These are phyloP conservation scores for Wickerhamiella alocasiicola DNA, from an alignment of 805 yeast genomes.

Conservation along the genomic window DNA sequence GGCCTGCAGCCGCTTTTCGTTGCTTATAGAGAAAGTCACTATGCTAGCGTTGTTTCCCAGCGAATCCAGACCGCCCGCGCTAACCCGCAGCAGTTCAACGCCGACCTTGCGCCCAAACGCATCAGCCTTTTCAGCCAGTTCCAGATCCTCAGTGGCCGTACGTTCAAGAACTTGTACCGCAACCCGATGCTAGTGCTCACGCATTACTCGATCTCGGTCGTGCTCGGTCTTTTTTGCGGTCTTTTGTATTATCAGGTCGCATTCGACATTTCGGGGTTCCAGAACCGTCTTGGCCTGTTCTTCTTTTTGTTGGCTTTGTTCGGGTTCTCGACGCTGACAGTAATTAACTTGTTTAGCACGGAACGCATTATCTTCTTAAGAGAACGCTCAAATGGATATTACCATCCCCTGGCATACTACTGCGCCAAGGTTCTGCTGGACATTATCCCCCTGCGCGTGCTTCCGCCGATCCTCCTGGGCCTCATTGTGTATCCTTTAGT, in stretches of 20 bases:
- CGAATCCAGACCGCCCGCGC: slow-evolving; percentile 18
- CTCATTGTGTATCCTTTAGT: slow-evolving; percentile 80
- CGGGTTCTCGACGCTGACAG: slow-evolving; percentile 89
- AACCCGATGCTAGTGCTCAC: slow-evolving; percentile 81
- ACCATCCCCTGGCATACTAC: slow-evolving; percentile 77
- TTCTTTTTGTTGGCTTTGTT: slow-evolving; percentile 83
- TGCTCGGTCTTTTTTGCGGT: slow-evolving; percentile 78
- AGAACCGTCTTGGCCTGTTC: slow-evolving; percentile 85
- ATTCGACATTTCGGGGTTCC: slow-evolving; percentile 92
- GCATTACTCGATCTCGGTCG: slow-evolving; percentile 64
- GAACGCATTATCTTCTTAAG: slow-evolving; percentile 84
- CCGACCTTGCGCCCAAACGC: slow-evolving; percentile 26
- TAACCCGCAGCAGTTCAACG: neutral
- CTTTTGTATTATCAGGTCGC: slow-evolving; percentile 67
- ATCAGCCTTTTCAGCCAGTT: slow-evolving; percentile 59
- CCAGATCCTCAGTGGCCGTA: slow-evolving; percentile 63
- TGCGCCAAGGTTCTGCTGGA: slow-evolving; percentile 79
- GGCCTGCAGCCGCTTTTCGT: slow-evolving; percentile 25
- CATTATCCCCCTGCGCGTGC: slow-evolving; percentile 75
- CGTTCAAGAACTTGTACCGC: slow-evolving; percentile 84
- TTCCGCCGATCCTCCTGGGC: slow-evolving; percentile 80
- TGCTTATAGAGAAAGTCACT: slow-evolving; percentile 18
- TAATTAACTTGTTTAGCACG: slow-evolving; percentile 74
- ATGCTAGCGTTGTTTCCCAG: slow-evolving; percentile 18
- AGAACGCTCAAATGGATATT: slow-evolving; percentile 90